phyloP scores from a whole-genome alignment of 1,284 basidiomycete genomes.

The Cystobasidiaceae sp. region DNA sequence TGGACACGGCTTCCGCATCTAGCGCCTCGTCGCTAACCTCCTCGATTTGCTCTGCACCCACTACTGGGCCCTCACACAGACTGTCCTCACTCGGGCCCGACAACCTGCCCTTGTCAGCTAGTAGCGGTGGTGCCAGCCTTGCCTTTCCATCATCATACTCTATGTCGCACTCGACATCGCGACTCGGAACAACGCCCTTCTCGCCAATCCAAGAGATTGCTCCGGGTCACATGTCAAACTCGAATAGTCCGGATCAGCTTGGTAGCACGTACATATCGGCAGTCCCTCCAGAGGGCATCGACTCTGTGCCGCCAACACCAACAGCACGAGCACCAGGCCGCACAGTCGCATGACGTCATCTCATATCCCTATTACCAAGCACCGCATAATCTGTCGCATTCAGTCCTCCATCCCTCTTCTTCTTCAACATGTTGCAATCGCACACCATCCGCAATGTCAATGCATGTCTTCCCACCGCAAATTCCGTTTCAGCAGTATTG shows the following conservation, averaged over 20 bases:
- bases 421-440: too few relatives aligned
- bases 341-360: too few relatives aligned
- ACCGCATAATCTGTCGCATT: too few relatives aligned
- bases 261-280: too few relatives aligned
- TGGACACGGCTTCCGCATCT: constrained; percentile 1
- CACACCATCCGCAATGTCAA: too few relatives aligned
- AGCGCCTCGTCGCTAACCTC: not conserved
- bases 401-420: too few relatives aligned
- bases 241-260: constrained; percentile 12
- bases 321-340: too few relatives aligned
- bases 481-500: too few relatives aligned
- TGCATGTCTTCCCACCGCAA: too few relatives aligned
- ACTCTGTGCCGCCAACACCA: too few relatives aligned
- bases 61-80: not conserved
- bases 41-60: not conserved
- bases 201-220: not conserved
- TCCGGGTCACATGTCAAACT: not conserved
- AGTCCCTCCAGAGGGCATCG: too few relatives aligned
- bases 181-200: not conserved
- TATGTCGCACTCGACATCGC: not conserved
- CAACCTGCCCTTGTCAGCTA: not conserved
- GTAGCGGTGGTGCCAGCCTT: not conserved
- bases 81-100: not conserved
- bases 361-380: too few relatives aligned
- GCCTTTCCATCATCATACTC: not conserved